These are phyloP conservation scores for Mediolabrus comicus DNA, from an alignment of 108 stramenopile species.

Conservation along the genomic window DNA sequence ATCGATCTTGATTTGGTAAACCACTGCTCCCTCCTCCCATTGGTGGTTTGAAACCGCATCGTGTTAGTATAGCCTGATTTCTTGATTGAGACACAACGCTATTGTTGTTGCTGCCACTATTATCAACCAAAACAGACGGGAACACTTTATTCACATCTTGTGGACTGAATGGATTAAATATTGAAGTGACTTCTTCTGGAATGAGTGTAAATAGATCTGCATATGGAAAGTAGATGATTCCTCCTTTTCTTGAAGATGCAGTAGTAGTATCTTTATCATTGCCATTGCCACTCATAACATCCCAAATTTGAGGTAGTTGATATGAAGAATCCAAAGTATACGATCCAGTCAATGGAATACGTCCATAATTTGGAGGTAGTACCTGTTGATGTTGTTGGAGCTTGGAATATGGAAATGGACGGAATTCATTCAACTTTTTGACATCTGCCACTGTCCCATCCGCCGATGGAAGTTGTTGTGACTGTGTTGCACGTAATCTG, in stretches of 20 bases:
- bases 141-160: background rate
- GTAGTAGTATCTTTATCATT: background rate
- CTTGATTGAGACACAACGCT: background rate
- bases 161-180: conserved; percentile 23
- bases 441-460: background rate
- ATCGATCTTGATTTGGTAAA: conserved; percentile 30
- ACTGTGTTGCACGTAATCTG: background rate
- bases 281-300: background rate
- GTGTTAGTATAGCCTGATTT: conserved; percentile 16
- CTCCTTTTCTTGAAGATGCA: no score
- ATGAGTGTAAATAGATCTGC: conserved; percentile 19
- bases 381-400: background rate
- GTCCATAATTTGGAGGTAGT: conserved; percentile 7
- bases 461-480: background rate
- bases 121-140: background rate
- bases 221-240: conserved; percentile 19
- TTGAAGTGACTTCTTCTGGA: conserved; percentile 22
- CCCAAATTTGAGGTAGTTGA: background rate
- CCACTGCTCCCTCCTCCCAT: background rate
- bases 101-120: background rate
- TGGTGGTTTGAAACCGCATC: conserved; percentile 30
- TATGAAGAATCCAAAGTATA: conserved; percentile 11
- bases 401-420: conserved; percentile 1
- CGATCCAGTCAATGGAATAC: conserved; percentile 6
- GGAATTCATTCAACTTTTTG: background rate